Evolutionary conservation across 805 yeast genomes (phyloP).

Genomic region (Scheffersomyces stipitis): DNA sequence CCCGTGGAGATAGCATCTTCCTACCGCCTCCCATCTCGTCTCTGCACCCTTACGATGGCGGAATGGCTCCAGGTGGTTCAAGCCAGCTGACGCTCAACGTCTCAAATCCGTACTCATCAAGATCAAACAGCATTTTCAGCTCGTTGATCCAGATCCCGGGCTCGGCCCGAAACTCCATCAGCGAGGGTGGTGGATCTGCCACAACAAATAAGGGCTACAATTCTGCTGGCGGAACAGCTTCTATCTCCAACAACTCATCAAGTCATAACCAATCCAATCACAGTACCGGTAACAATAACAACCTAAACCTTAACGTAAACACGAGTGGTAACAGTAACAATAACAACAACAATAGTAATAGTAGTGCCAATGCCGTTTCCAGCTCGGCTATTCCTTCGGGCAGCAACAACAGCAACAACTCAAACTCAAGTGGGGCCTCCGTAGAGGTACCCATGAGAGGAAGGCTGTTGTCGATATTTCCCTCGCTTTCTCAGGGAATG

Average conservation of each 20-base stretch:
- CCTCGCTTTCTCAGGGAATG: constrained; percentile 3
- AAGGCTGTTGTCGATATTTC: constrained; percentile 5
- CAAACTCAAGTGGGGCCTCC: constrained; percentile 7
- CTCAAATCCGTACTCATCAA: constrained; percentile 12
- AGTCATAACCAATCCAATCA: too few relatives aligned
- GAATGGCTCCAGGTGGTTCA: constrained; percentile 7
- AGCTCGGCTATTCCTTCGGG: background rate
- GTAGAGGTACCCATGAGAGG: too few relatives aligned
- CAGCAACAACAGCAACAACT: constrained; percentile 5
- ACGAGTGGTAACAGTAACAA: background rate
- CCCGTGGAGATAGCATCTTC: constrained; percentile 38
- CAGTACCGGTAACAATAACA: background rate
- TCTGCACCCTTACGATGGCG: constrained; percentile 4
- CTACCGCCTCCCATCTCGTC: constrained; percentile 37
- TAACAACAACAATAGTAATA: constrained; percentile 1
- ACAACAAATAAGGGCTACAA: constrained; percentile 5
- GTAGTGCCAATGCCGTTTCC: background rate
- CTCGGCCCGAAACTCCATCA: constrained; percentile 32
- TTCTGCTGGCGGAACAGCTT: too few relatives aligned
- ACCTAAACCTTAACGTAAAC: constrained; percentile 1
- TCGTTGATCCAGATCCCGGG: constrained; percentile 40
- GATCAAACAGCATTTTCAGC: constrained; percentile 41
- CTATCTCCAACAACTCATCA: too few relatives aligned
- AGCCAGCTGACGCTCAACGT: constrained; percentile 2
- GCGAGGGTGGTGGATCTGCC: constrained; percentile 14